Evolutionary conservation across 257 asterid genomes (phyloP), one percentile per base, ranked within the genome.

Genomic region (Fraxinus pennsylvanica): DNA sequence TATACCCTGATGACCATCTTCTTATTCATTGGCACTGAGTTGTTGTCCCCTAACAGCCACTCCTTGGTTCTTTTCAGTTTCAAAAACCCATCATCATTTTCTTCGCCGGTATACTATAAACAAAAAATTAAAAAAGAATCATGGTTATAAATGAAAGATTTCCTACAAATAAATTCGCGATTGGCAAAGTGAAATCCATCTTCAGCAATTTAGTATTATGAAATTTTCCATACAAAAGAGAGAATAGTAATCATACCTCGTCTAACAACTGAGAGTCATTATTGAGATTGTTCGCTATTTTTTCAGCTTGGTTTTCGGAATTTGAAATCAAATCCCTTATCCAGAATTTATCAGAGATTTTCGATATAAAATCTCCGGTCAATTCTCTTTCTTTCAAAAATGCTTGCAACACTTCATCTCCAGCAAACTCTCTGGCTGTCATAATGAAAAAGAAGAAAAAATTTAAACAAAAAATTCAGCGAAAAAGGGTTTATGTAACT

Each of bases 371-470:
- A 85, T 94, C 99, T 50, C 97, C 97, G 69, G 75, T 87, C 22
- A 84, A 39, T 83, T 90, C 90, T 86, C 99, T 91, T 78, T 92
- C 97, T 81, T 80, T 89, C 83, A 92, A 22, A 81, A 92, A 94
- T 39, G 67, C 91, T 81, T 52, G 87, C 78, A 91, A 76, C 29
- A 89, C 93, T 6, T 88, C 94, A 75, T 91, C 95, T 70, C 86
- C 93, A 29, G 81, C 85, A 27, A 74, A 68, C 70, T 86, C 90
- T 76, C 76, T 77, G 86, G 78, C 94, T 91, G 71, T 76, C 86
- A 81, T 77, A 57, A 27, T 1, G 33, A 12, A 2, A 73, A 50
- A 32, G 10, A 22, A 0, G 29, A 35, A 35, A 9, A 36, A 41
- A 9, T 41, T 12, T 15, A 54, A 63, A 6, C 68, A 59, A 59